phyloP scores from a whole-genome alignment of 257 asterid species.

The Buddleja alternifolia region DNA sequence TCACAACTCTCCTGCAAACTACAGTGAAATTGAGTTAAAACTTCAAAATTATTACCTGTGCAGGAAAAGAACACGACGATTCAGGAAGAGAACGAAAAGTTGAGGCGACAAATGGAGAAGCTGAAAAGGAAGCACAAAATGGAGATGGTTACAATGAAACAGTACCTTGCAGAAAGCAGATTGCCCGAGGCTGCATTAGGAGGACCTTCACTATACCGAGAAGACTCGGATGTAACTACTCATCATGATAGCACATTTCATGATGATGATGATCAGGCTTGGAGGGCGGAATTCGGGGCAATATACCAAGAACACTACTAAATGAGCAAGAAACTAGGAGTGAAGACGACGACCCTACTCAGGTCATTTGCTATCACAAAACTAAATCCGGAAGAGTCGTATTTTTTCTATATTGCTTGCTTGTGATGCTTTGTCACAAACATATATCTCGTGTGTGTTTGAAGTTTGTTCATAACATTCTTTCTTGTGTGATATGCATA shows the following conservation, averaged over 20 bases:
- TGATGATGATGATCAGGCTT: slow-evolving; percentile 82
- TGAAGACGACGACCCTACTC: slow-evolving; percentile 41
- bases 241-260: slow-evolving; percentile 31
- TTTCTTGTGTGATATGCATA: neutral
- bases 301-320: slow-evolving; percentile 83
- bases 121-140: slow-evolving; percentile 91
- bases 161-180: slow-evolving; percentile 89
- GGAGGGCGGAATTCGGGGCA: slow-evolving; percentile 98
- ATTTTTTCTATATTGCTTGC: neutral
- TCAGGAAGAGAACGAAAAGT: slow-evolving; percentile 79
- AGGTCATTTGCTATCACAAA: slow-evolving; percentile 32
- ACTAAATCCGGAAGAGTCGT: neutral
- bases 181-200: slow-evolving; percentile 85
- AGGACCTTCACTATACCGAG: slow-evolving; percentile 51
- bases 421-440: slow-evolving; percentile 21
- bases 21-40: no score
- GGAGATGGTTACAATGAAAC: slow-evolving; percentile 96
- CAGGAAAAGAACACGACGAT: slow-evolving; percentile 62
- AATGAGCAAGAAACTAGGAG: neutral
- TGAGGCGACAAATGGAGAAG: slow-evolving; percentile 79
- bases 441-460: neutral
- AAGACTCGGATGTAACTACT: slow-evolving; percentile 48
- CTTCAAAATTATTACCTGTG: neutral
- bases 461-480: slow-evolving; percentile 15
- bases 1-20: no score